These are phyloP conservation scores for Ophiostoma ulmi DNA, from an alignment of 2,329 filamentous ascomycete species.

Conservation along the genomic window DNA sequence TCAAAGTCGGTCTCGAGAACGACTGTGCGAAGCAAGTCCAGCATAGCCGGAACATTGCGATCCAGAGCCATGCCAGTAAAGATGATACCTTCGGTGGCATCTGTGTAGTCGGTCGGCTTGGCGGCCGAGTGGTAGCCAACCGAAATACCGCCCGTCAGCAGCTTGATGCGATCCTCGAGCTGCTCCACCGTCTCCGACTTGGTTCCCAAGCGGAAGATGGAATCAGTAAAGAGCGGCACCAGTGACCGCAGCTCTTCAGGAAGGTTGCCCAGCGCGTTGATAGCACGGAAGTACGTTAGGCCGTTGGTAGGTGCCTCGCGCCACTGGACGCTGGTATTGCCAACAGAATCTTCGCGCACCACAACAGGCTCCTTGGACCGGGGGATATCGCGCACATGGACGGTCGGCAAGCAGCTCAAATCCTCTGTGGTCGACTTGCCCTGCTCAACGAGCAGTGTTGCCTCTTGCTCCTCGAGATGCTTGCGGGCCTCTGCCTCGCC, in stretches of 20 bases:
- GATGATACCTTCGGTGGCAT: constrained; percentile 73
- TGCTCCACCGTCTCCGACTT: constrained; percentile 86
- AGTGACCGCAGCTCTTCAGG: constrained; percentile 79
- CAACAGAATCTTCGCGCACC: constrained; percentile 55
- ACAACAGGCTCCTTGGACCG: constrained; percentile 60
- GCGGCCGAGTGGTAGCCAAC: constrained; percentile 79
- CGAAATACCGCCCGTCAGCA: constrained; percentile 88
- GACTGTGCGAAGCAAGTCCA: constrained; percentile 73
- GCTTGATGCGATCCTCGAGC: constrained; percentile 89
- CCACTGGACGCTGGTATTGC: constrained; percentile 65
- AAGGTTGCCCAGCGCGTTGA: constrained; percentile 72
- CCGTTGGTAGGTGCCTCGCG: constrained; percentile 91
- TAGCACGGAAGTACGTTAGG: constrained; percentile 87
- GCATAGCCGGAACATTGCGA: constrained; percentile 85
- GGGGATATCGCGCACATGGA: constrained; percentile 85
- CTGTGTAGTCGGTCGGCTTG: constrained; percentile 64
- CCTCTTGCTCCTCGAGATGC: constrained; percentile 69
- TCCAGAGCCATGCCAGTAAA: constrained; percentile 86
- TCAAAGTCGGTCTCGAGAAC: constrained; percentile 88
- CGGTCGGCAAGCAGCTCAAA: constrained; percentile 78
- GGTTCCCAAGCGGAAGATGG: constrained; percentile 89
- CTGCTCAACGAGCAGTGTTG: constrained; percentile 75
- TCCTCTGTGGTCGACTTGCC: constrained; percentile 79
- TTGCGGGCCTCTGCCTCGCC: constrained; percentile 58
- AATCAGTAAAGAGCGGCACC: constrained; percentile 84